phyloP scores from a whole-genome alignment of 495 filamentous ascomycete genomes.

The Alectoria sarmentosa region DNA sequence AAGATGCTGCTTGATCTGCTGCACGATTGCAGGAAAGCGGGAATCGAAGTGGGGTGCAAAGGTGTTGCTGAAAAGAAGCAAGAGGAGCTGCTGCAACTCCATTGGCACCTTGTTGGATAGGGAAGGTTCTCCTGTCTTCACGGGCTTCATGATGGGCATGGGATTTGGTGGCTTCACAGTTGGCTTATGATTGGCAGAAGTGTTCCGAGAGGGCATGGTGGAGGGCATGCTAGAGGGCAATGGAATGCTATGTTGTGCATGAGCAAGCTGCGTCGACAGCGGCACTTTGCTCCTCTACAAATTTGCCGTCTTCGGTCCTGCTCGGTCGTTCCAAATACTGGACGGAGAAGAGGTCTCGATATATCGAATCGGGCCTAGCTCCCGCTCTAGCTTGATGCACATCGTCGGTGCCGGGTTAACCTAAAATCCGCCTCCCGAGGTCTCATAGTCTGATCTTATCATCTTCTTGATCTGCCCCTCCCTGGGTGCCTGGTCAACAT shows the following conservation, averaged over 20 bases:
- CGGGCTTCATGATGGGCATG: not conserved
- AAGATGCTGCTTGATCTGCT: constrained; percentile 74
- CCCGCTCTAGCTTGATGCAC: not conserved
- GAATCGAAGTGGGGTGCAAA: constrained; percentile 38
- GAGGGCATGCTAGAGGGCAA: no score
- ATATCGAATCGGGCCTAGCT: not conserved
- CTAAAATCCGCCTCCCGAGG: not conserved
- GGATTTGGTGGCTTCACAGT: not conserved
- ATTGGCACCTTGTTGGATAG: constrained; percentile 32
- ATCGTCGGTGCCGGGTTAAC: not conserved
- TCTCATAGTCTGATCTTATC: no score
- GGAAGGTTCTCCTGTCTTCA: constrained; percentile 15
- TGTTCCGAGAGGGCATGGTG: not conserved
- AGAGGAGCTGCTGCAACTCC: constrained; percentile 60
- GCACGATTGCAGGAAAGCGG: constrained; percentile 51
- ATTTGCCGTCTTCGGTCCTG: no score
- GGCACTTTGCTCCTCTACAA: no score
- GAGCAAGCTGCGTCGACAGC: not conserved
- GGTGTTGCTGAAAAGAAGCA: constrained; percentile 67
- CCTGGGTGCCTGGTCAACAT: no score
- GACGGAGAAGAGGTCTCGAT: not conserved
- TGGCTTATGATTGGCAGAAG: not conserved
- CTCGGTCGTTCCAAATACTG: not conserved
- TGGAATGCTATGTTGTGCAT: no score
- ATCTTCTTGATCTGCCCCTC: no score